phyloP scores from a whole-genome alignment of 306 rosid species.

The Hippophae tibetana region DNA sequence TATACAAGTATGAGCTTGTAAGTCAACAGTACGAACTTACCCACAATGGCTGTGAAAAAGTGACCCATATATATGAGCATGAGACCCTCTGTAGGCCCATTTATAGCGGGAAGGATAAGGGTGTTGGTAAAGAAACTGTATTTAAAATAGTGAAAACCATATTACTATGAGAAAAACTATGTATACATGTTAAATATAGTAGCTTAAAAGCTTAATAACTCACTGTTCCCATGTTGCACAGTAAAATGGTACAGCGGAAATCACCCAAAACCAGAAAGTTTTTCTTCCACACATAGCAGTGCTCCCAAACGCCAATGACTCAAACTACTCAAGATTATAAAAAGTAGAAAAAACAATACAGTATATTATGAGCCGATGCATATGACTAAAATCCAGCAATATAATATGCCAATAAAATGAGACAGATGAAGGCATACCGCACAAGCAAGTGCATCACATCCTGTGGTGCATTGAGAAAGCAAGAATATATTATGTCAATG shows the following conservation, averaged over 20 bases:
- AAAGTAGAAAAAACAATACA: neutral
- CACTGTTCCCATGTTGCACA: constrained; percentile 97
- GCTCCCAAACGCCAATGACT: constrained; percentile 87
- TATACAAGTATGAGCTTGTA: neutral
- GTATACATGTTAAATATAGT: neutral
- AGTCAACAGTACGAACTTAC: constrained; percentile 38
- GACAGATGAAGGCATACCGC: constrained; percentile 48
- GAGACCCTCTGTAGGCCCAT: constrained; percentile 99
- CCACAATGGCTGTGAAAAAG: constrained; percentile 75
- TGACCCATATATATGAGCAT: constrained; percentile 63
- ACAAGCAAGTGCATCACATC: constrained; percentile 98
- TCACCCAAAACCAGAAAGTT: constrained; percentile 93
- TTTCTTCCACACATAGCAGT: constrained; percentile 81
- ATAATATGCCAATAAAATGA: neutral
- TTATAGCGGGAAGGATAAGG: constrained; percentile 73
- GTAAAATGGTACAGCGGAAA: constrained; percentile 85
- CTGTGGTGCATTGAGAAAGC: constrained; percentile 42
- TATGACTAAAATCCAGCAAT: no score
- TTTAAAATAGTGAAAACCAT: constrained; percentile 17
- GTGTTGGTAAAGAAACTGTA: constrained; percentile 88
- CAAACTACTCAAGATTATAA: constrained; percentile 46
- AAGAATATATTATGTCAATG: constrained; percentile 20
- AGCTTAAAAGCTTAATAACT: constrained; percentile 25
- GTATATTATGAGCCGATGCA: neutral
- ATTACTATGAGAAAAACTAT: constrained; percentile 1